phyloP scores from a whole-genome alignment of 2,329 filamentous ascomycete genomes.

The Alternaria ventricosa region DNA sequence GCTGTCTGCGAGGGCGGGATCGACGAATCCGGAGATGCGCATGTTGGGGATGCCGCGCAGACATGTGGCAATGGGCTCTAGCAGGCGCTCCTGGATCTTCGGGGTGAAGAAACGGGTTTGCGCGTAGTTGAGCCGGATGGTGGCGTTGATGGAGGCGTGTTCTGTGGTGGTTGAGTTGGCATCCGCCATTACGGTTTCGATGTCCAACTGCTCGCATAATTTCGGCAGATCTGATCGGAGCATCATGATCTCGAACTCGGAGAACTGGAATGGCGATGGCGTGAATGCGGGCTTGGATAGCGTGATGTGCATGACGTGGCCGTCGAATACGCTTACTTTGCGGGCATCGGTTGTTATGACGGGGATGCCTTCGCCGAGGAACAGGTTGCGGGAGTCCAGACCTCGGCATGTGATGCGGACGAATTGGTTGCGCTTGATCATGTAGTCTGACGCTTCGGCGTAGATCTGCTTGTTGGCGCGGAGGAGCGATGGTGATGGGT shows the following conservation, averaged over 20 bases:
- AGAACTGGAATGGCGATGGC: conserved; percentile 20
- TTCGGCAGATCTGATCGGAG: conserved; percentile 30
- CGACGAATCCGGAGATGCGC: conserved; percentile 25
- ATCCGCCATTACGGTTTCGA: conserved; percentile 34
- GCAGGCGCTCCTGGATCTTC: conserved; percentile 27
- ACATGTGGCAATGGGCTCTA: conserved; percentile 26
- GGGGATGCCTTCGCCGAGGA: conserved; percentile 28
- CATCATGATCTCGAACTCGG: conserved; percentile 33
- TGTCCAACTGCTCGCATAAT: conserved; percentile 29
- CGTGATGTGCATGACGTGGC: conserved; percentile 37
- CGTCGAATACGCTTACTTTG: conserved; percentile 25
- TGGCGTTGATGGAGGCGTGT: conserved; percentile 26
- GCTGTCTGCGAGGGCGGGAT: conserved; percentile 13
- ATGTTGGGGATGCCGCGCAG: conserved; percentile 30
- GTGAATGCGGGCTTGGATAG: conserved; percentile 28
- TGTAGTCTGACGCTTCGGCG: conserved; percentile 35
- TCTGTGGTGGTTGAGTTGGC: conserved; percentile 28
- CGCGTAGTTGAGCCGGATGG: conserved; percentile 21
- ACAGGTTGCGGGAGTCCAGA: conserved; percentile 25
- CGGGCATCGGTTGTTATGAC: conserved; percentile 24
- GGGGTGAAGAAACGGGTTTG: conserved; percentile 23
- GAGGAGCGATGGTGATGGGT: conserved; percentile 28
- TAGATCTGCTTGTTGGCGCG: conserved; percentile 37
- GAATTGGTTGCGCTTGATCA: conserved; percentile 37
- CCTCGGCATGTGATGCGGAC: conserved; percentile 35